These are phyloP conservation scores for Trypanosoma avium DNA, from an alignment of 208 protist species.

Conservation along the genomic window DNA sequence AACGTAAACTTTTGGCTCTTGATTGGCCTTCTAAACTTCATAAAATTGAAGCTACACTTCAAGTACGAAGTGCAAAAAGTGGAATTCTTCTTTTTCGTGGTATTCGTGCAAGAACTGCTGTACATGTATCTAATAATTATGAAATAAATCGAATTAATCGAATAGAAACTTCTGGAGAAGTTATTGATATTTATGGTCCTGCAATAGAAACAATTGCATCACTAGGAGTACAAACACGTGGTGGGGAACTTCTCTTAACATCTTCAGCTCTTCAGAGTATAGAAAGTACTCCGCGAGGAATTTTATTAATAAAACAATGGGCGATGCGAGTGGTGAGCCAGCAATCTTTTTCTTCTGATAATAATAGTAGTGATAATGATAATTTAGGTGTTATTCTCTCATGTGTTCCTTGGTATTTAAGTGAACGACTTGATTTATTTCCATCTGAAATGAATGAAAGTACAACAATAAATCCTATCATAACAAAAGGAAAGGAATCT, in stretches of 20 bases:
- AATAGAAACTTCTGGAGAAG: background rate
- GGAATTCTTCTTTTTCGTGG: conserved; percentile 71
- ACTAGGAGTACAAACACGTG: conserved; percentile 43
- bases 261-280: conserved; percentile 33
- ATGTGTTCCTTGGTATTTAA: conserved; percentile 11
- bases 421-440: conserved; percentile 21
- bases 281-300: conserved; percentile 32
- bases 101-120: conserved; percentile 53
- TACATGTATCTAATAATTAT: conserved; percentile 52
- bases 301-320: conserved; percentile 63
- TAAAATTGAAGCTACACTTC: conserved; percentile 57
- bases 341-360: background rate
- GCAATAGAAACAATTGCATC: conserved; percentile 54
- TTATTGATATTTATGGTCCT: conserved; percentile 48
- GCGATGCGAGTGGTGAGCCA: conserved; percentile 33
- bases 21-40: conserved; percentile 59
- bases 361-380: background rate
- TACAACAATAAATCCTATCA: background rate
- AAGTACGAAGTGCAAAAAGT: conserved; percentile 48
- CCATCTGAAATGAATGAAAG: background rate
- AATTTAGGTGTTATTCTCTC: background rate
- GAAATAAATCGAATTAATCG: background rate
- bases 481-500: background rate
- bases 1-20: conserved; percentile 46
- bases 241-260: conserved; percentile 68